Evolutionary conservation across 805 yeast species (phyloP).

Genomic region (Scheffersomyces ergatensis): DNA sequence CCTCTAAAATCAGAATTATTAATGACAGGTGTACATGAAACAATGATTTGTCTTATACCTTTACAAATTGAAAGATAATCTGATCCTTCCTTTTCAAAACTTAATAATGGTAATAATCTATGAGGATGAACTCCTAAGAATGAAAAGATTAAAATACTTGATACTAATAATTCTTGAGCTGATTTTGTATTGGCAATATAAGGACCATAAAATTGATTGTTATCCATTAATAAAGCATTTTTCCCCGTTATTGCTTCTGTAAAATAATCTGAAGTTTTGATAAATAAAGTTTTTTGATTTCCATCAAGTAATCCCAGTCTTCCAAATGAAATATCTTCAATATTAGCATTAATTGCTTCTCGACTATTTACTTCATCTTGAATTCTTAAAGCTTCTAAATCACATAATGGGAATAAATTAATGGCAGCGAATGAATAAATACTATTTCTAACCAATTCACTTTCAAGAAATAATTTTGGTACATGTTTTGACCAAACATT

Average conservation of each 20-base stretch:
- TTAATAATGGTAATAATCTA: conserved; percentile 24
- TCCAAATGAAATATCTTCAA: background rate
- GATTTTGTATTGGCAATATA: background rate
- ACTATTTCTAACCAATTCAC: conserved; percentile 22
- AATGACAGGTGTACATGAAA: conserved; percentile 2
- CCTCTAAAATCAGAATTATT: background rate
- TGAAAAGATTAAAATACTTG: conserved; percentile 22
- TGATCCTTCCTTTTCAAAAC: conserved; percentile 13
- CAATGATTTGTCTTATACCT: conserved; percentile 11
- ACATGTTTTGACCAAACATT: conserved; percentile 23
- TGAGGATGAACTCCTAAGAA: conserved; percentile 32
- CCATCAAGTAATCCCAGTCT: background rate
- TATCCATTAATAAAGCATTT: background rate
- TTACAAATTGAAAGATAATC: conserved; percentile 19
- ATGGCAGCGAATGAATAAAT: conserved; percentile 19
- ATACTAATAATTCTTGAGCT: conserved; percentile 14
- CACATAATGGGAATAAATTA: background rate
- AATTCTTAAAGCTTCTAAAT: background rate
- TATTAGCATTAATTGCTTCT: background rate
- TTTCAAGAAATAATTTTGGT: conserved; percentile 21
- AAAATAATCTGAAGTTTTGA: background rate
- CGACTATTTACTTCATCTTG: background rate
- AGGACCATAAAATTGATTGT: background rate
- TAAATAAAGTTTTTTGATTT: background rate
- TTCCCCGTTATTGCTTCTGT: background rate